A percentile compares a stretch with the other conserved stretches of the same genome.
Evolutionary conservation across 768 basidiomycete species (phyloP).

Genomic region (Kwoniella dendrophila): DNA sequence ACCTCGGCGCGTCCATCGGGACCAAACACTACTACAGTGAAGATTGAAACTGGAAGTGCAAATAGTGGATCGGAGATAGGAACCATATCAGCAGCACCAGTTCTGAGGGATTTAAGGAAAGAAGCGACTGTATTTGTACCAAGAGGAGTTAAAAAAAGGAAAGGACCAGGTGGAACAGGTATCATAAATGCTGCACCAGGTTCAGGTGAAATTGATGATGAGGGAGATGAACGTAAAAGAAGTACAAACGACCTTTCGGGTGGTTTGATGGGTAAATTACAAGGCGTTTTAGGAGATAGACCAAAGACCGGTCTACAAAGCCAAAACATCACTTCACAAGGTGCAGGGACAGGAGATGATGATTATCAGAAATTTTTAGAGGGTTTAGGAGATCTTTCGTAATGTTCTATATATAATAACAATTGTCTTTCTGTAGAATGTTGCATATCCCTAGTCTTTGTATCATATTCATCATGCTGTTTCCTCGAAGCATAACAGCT

Average conservation of each 20-base stretch:
- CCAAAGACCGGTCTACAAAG: not conserved
- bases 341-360: constrained; percentile 35
- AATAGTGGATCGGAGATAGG: constrained; percentile 58
- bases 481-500: too few species aligned
- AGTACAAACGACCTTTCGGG: constrained; percentile 21
- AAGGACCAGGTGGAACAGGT: constrained; percentile 37
- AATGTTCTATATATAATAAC: too few species aligned
- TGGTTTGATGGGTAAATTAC: constrained; percentile 48
- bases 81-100: constrained; percentile 78
- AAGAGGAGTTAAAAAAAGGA: constrained; percentile 75
- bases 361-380: constrained; percentile 54
- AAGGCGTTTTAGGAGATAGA: constrained; percentile 42
- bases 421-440: too few species aligned
- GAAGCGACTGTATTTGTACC: constrained; percentile 94
- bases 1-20: not conserved
- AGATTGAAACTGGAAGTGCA: constrained; percentile 39
- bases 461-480: too few species aligned
- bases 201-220: constrained; percentile 37
- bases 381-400: constrained; percentile 48
- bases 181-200: constrained; percentile 50
- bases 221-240: constrained; percentile 35
- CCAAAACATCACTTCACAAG: too few species aligned
- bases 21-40: constrained; percentile 40
- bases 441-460: too few species aligned
- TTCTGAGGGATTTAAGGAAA: constrained; percentile 89